Evolutionary conservation across 2,329 filamentous ascomycete genomes (phyloP).

Genomic region (Arthrobotrys conoides): DNA sequence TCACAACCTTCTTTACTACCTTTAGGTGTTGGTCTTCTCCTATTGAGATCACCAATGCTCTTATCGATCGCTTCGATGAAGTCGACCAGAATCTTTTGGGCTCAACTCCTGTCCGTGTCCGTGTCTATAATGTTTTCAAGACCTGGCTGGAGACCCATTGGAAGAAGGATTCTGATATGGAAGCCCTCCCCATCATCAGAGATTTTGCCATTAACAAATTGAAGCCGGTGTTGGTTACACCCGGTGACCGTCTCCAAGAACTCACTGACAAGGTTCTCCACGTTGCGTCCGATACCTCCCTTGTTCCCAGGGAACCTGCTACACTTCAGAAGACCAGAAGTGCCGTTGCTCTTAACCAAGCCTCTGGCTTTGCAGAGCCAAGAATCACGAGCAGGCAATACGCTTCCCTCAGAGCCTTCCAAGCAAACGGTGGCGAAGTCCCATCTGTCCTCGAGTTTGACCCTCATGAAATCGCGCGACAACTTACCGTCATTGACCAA

Average conservation of each 20-base stretch:
- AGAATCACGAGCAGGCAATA: constrained; percentile 82
- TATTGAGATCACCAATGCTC: constrained; percentile 79
- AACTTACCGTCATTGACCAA: constrained; percentile 93
- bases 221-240: constrained; percentile 77
- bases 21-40: constrained; percentile 94
- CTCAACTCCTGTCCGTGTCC: constrained; percentile 82
- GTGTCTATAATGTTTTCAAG: constrained; percentile 97
- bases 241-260: constrained; percentile 84
- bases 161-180: constrained; percentile 83
- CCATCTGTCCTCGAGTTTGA: constrained; percentile 92
- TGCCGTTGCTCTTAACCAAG: constrained; percentile 44
- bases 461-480: constrained; percentile 87
- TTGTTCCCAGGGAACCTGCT: constrained; percentile 86
- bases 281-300: constrained; percentile 73
- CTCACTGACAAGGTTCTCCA: constrained; percentile 83
- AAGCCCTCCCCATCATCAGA: constrained; percentile 81
- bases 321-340: constrained; percentile 75
- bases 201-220: constrained; percentile 84
- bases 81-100: constrained; percentile 82
- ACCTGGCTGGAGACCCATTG: constrained; percentile 97
- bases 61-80: constrained; percentile 95
- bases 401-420: constrained; percentile 80
- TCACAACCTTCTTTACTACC: constrained; percentile 94
- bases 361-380: constrained; percentile 73
- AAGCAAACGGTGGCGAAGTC: constrained; percentile 74